Percentiles rank a stretch among this genome's conserved stretches.
Evolutionary conservation across 371 early-diverging fungal genomes (phyloP).

Genomic region (Entomophthora muscae): DNA sequence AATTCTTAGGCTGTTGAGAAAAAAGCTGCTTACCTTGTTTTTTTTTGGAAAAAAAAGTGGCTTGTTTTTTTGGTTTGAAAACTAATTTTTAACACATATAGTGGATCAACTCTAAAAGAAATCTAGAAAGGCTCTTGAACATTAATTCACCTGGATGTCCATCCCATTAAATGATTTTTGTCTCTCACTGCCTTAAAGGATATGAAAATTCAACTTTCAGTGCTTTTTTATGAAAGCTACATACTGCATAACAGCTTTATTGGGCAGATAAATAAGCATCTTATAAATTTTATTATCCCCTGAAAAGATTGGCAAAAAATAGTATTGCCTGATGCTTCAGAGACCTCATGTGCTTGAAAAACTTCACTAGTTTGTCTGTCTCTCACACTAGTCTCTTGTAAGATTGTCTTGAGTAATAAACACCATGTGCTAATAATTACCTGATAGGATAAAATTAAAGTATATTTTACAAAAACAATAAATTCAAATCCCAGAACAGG

Average conservation of each 20-base stretch:
- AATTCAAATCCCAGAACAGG: too few species aligned
- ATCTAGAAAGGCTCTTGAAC: neutral
- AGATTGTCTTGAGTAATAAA: too few species aligned
- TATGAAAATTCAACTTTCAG: slow-evolving; percentile 84
- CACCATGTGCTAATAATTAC: too few species aligned
- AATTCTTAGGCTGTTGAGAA: neutral
- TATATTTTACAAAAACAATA: too few species aligned
- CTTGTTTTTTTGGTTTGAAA: slow-evolving; percentile 73
- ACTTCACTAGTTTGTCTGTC: neutral
- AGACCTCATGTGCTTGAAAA: neutral
- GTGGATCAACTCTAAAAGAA: slow-evolving; percentile 48
- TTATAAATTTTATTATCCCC: slow-evolving; percentile 36
- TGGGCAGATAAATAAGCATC: slow-evolving; percentile 69
- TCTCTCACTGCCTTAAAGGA: slow-evolving; percentile 46
- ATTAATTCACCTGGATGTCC: slow-evolving; percentile 60
- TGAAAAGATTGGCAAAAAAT: slow-evolving; percentile 9
- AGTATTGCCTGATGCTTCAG: slow-evolving; percentile 1
- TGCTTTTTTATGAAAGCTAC: slow-evolving; percentile 54
- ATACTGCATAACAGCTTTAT: slow-evolving; percentile 71
- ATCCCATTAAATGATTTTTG: slow-evolving; percentile 90
- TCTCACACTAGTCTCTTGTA: too few species aligned
- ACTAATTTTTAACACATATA: slow-evolving; percentile 71
- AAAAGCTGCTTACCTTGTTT: slow-evolving; percentile 42
- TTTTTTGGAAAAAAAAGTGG: slow-evolving; percentile 79
- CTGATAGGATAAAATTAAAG: too few species aligned